Conservation (phyloP, 2,329 filamentous ascomycete species). For the Penicillium sp. region DNA sequence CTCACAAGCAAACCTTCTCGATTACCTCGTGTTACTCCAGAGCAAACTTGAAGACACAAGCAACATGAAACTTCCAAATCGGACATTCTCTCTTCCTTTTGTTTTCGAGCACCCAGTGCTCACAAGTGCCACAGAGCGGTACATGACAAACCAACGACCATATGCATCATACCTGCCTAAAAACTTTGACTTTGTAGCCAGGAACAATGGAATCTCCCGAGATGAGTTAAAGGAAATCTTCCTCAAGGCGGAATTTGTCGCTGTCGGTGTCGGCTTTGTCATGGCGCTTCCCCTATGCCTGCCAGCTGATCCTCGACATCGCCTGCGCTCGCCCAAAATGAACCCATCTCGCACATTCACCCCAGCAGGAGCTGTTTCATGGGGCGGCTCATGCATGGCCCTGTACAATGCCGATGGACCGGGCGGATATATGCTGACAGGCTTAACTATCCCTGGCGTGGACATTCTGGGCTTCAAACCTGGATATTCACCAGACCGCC, state of each 20-base stretch:
- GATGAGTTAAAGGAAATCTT: slow-evolving; percentile 54
- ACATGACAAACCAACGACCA: slow-evolving; percentile 61
- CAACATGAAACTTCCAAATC: slow-evolving; percentile 43
- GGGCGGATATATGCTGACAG: slow-evolving; percentile 57
- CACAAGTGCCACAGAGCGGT: slow-evolving; percentile 57
- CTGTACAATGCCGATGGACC: slow-evolving; percentile 45
- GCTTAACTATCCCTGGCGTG: slow-evolving; percentile 54
- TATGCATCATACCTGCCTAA: slow-evolving; percentile 63
- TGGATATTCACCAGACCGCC: slow-evolving; percentile 47
- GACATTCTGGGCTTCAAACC: slow-evolving; percentile 55
- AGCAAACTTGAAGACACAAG: slow-evolving; percentile 41
- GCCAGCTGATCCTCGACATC: slow-evolving; percentile 55
- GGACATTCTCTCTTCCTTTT: slow-evolving; percentile 48
- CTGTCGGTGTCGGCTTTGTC: slow-evolving; percentile 57
- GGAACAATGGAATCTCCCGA: slow-evolving; percentile 53
- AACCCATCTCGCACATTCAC: slow-evolving; percentile 59
- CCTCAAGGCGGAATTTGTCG: slow-evolving; percentile 51
- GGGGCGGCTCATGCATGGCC: slow-evolving; percentile 55
- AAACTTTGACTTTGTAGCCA: slow-evolving; percentile 58
- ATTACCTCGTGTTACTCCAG: slow-evolving; percentile 40
- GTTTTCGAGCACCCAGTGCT: slow-evolving; percentile 42
- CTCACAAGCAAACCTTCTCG: slow-evolving; percentile 39
- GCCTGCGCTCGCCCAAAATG: slow-evolving; percentile 56
- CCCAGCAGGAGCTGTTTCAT: slow-evolving; percentile 56
- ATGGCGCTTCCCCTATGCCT: slow-evolving; percentile 54